Evolutionary conservation across 768 basidiomycete species (phyloP), one percentile per base, ranked within the genome.

Genomic region (Agaricus subrufescens): DNA sequence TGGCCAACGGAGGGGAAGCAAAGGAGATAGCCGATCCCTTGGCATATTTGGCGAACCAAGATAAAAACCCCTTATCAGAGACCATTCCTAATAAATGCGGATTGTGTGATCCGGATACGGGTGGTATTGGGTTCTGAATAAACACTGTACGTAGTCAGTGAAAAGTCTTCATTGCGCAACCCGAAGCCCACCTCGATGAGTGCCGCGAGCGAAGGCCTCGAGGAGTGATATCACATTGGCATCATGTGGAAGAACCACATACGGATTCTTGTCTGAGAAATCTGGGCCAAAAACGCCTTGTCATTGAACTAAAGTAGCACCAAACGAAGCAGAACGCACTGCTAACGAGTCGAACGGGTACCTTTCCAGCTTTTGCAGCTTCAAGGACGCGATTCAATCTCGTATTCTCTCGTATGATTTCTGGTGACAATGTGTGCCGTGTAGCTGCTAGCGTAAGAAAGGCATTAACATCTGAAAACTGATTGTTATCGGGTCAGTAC

Each of bases 391-490:
- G 80, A 57, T 83, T 78, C 25, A 84, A 77, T 2, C 86, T 81
- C 1, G 80, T 69, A 59, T 85, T 80, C 4, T 78, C 82, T 31
- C 76, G 75, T 15, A 87, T 66, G 48, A 85, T 80, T n/a, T 86
- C 84, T 0, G 78, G 75, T 25, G 73, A 68, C 40, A 87, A 75
- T 3, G 85, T 87, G 64, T 91, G 89, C 45, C 85, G 74, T 3
- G 88, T 91, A 6, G 91, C 89, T 9, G 91, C 91, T 46, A 93
- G 73, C 3, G 88, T 89, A 57, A 93, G 69, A 65, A 92, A 93
- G n/a, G 91, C 88, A 65, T 93, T 93, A 10, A 92, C 87, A 65
- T 93, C 91, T 15, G 90, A 85, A 62, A 82, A 91, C 90, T 93
- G 61, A 14, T 5, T 10, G 40, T 42, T n/a, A 42, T 7, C 2